These are phyloP conservation scores for Suillus variegatus DNA, from an alignment of 768 basidiomycete species.

Conservation along the genomic window DNA sequence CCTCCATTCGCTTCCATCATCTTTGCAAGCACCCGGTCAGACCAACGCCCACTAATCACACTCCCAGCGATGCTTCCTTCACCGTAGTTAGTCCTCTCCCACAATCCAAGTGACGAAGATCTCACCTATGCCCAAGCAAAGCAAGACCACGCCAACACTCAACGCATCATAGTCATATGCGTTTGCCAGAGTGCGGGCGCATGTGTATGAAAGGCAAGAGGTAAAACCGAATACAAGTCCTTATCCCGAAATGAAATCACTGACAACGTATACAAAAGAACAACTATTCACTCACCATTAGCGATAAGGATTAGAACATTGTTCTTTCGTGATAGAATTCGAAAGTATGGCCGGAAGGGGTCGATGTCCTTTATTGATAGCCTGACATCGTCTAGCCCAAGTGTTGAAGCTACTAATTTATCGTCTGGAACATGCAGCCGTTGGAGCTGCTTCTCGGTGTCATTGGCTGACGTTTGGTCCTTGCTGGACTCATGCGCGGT, in stretches of 20 bases:
- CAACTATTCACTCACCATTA: constrained; percentile 19
- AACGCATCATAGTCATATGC: constrained; percentile 70
- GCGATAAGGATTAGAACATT: constrained; percentile 62
- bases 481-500: constrained; percentile 11
- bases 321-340: constrained; percentile 60
- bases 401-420: constrained; percentile 12
- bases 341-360: constrained; percentile 61
- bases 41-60: constrained; percentile 60
- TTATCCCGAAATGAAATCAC: constrained; percentile 26
- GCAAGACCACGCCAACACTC: constrained; percentile 72
- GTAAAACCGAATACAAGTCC: constrained; percentile 72
- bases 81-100: background rate
- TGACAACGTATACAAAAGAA: background rate
- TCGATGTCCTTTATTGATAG: constrained; percentile 74
- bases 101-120: constrained; percentile 3
- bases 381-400: constrained; percentile 39
- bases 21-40: constrained; percentile 47
- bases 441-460: constrained; percentile 15
- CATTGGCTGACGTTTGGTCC: constrained; percentile 16
- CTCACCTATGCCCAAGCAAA: constrained; percentile 71
- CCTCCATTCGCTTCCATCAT: constrained; percentile 49
- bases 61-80: constrained; percentile 53
- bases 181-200: constrained; percentile 63
- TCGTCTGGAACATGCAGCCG: constrained; percentile 29
- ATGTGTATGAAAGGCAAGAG: constrained; percentile 74